Conservation (phyloP, 371 early-diverging fungal genomes). For the Apophysomyces trapeziformis region DNA sequence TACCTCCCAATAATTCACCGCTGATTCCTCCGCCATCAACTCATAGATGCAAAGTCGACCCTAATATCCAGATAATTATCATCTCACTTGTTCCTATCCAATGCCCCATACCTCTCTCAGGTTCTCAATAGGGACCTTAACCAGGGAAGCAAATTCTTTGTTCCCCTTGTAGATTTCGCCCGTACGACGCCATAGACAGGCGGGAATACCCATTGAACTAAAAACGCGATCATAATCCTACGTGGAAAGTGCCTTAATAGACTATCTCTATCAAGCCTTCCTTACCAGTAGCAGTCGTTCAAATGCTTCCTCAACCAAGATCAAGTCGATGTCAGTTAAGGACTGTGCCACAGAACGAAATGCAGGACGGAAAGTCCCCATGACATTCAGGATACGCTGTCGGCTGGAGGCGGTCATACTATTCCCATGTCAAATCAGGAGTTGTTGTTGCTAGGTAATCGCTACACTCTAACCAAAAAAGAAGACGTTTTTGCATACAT, state of each 20-base stretch:
- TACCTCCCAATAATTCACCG: constrained; percentile 82
- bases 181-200: constrained; percentile 93
- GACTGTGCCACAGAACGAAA: constrained; percentile 86
- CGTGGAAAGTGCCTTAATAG: not conserved
- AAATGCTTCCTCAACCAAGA: constrained; percentile 92
- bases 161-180: constrained; percentile 97
- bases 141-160: constrained; percentile 89
- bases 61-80: constrained; percentile 14
- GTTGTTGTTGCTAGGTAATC: not conserved
- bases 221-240: constrained; percentile 92
- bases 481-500: constrained; percentile 12
- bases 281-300: constrained; percentile 83
- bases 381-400: constrained; percentile 82
- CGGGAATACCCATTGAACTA: constrained; percentile 91
- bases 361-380: constrained; percentile 86
- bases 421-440: not conserved
- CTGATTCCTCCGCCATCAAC: constrained; percentile 82
- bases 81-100: not conserved
- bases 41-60: constrained; percentile 83
- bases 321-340: constrained; percentile 90
- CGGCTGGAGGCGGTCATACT: constrained; percentile 78
- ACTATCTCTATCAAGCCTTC: not conserved
- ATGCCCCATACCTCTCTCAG: constrained; percentile 64
- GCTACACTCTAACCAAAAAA: constrained; percentile 16
- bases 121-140: constrained; percentile 79